These are phyloP conservation scores for Amphibolis antarctica DNA, from an alignment of 106 monocot genomes.

Conservation along the genomic window DNA sequence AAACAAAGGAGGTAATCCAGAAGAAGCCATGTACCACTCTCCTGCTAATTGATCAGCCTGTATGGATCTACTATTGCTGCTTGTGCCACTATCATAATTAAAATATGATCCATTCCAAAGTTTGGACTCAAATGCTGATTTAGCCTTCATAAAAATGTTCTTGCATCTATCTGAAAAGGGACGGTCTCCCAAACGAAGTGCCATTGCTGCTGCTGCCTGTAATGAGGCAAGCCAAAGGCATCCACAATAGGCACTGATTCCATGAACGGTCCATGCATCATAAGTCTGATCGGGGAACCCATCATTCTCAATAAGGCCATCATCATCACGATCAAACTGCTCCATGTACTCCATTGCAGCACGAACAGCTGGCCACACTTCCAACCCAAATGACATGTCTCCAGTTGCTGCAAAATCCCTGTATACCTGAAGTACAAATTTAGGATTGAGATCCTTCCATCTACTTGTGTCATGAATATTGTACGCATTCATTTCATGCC, in stretches of 20 bases:
- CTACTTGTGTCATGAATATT: conserved; percentile 94
- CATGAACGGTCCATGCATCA: conserved; percentile 95
- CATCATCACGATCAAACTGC: conserved; percentile 91
- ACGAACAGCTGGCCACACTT: conserved; percentile 82
- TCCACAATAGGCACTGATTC: conserved; percentile 92
- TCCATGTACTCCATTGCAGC: conserved; percentile 96
- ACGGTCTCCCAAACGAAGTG: conserved; percentile 63
- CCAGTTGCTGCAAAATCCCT: conserved; percentile 96
- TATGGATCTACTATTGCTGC: conserved; percentile 73
- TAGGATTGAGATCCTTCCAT: conserved; percentile 99
- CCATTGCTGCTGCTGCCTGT: conserved; percentile 88
- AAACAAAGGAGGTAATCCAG: conserved; percentile 78
- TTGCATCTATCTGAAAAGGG: conserved; percentile 65
- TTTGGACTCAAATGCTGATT: conserved; percentile 53
- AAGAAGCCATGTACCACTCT: conserved; percentile 89
- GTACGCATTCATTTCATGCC: conserved; percentile 98
- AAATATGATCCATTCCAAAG: conserved; percentile 97
- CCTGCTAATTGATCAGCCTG: conserved; percentile 98
- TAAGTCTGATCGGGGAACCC: conserved; percentile 99
- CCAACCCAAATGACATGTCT: conserved; percentile 72
- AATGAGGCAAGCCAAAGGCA: conserved; percentile 89
- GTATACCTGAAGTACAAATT: conserved; percentile 95
- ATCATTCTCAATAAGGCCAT: conserved; percentile 97
- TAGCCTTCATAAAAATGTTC: conserved; percentile 61
- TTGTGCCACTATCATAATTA: conserved; percentile 83